phyloP scores from a whole-genome alignment of 225 moss, liverwort and hornwort genomes.

The Straminergon stramineum region DNA sequence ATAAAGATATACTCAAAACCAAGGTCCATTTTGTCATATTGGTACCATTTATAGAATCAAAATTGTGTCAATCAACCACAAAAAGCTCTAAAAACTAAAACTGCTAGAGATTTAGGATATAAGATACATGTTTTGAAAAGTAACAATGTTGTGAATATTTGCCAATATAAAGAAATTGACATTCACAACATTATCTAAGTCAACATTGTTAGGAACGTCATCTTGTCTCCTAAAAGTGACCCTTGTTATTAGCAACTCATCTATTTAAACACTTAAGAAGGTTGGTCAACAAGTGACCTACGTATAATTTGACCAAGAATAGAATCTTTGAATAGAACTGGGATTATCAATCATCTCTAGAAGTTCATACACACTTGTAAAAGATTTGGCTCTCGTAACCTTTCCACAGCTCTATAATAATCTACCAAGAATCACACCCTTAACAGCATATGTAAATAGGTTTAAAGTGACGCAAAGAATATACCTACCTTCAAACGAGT shows the following conservation, averaged over 20 bases:
- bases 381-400: background rate
- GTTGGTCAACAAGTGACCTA: background rate
- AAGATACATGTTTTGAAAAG: background rate
- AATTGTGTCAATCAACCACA: background rate
- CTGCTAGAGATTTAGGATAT: background rate
- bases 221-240: background rate
- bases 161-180: no score
- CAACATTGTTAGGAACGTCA: background rate
- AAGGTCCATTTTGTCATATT: no score
- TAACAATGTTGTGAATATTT: background rate
- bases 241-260: background rate
- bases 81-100: background rate
- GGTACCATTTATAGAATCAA: rapidly evolving
- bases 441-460: background rate
- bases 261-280: background rate
- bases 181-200: background rate
- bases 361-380: background rate
- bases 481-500: background rate
- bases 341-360: background rate
- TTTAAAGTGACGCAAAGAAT: background rate
- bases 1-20: background rate
- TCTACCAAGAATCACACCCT: background rate
- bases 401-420: background rate
- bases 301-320: background rate
- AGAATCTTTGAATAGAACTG: background rate